Base-by-base conservation (phyloP, 805 yeast species). In the Nakazawaea ambrosiae region DNA sequence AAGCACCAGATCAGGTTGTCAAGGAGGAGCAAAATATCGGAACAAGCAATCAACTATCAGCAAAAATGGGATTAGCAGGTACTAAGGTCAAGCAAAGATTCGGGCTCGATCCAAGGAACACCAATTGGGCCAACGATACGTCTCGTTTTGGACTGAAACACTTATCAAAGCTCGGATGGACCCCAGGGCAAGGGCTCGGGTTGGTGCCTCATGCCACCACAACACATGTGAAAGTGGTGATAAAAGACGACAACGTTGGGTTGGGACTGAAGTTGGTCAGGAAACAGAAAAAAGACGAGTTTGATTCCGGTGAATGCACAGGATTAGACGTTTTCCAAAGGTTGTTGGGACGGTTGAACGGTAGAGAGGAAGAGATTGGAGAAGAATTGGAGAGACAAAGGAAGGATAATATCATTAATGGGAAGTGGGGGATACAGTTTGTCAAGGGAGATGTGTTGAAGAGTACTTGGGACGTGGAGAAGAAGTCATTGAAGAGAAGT, bases 271-370 rank as follows among this genome's bases (percentile, higher is more conserved):
- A 74, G 46, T 62, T 81, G 30, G 74, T 77, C 10, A 54, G 49
- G 31, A 51, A 54, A 31, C 59, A 61, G 38, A 49, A 65, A 29
- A 73, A 74, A 47, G 92, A 81, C 47, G 85, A 75, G 45, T 77
- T 80, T 49, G 87, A 81, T 48, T 73, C 77, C 45, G 95, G 86
- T 41, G 95, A 86, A 46, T 79, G 90, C 47, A 83, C 88, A 9
- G 96, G 97, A 3, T 67, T 90, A 29, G 97, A 92, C 57, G 95
- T 82, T 3, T 90, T 92, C 55, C 98, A 90, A 63, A 71, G 94
- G 48, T 73, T 90, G 32, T 65, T 90, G 44, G 97, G 97, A 9
- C 73, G 88, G 54, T 68, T 90, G 44, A 90, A 90, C 55, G 97
- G 97, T 33, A 82, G 78, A 48, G 90, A 81, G 51, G 82, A 76